Percentiles rank a stretch among this genome's conserved stretches.
phyloP scores from a whole-genome alignment of 2,329 filamentous ascomycete genomes.

The Balansia obtecta region DNA sequence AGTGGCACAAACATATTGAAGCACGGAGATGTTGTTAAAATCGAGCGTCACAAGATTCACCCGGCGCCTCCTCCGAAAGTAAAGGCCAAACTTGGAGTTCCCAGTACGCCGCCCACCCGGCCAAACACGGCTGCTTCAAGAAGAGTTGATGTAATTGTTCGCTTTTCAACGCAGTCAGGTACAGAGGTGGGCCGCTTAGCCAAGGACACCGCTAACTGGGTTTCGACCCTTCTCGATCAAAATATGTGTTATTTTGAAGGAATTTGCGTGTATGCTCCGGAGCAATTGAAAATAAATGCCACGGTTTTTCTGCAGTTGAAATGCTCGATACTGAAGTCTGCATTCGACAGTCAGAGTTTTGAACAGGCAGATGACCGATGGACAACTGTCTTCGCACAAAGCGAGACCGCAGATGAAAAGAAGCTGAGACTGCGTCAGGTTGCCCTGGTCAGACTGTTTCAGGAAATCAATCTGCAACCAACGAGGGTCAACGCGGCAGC shows the following conservation, averaged over 20 bases:
- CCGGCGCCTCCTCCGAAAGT: constrained; percentile 36
- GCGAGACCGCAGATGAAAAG: constrained; percentile 77
- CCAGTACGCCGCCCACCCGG: constrained; percentile 19
- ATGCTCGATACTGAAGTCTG: constrained; percentile 60
- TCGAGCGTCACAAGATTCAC: constrained; percentile 74
- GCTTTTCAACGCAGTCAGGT: constrained; percentile 71
- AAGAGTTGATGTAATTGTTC: constrained; percentile 75
- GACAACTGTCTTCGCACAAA: constrained; percentile 66
- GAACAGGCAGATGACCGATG: constrained; percentile 56
- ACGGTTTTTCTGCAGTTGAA: constrained; percentile 84
- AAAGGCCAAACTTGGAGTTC: constrained; percentile 27
- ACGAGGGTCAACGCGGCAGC: constrained; percentile 62
- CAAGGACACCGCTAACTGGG: constrained; percentile 81
- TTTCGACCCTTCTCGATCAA: constrained; percentile 85
- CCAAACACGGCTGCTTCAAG: constrained; percentile 42
- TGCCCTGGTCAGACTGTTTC: constrained; percentile 74
- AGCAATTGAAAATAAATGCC: constrained; percentile 76
- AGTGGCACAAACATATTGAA: constrained; percentile 65
- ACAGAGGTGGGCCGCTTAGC: constrained; percentile 78
- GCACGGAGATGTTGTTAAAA: constrained; percentile 71
- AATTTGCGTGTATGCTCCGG: constrained; percentile 78
- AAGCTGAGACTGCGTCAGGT: constrained; percentile 74
- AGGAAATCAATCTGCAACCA: constrained; percentile 76
- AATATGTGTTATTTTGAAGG: constrained; percentile 80
- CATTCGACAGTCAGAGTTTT: constrained; percentile 54